Conservation (phyloP, 768 basidiomycete species). For the Aureoboletus auriporus region DNA sequence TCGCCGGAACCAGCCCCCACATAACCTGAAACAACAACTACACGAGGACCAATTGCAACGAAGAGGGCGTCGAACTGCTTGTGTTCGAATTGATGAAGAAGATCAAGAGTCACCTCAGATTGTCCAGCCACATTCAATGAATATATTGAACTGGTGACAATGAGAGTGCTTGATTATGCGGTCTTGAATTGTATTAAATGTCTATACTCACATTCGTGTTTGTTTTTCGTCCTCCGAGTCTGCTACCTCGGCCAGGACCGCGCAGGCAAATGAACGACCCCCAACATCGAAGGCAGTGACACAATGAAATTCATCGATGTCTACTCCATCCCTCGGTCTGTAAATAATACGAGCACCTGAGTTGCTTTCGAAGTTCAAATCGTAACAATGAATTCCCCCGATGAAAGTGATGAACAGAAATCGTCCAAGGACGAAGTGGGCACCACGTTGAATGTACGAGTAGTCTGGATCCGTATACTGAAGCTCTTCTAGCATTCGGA, state of each 20-base stretch:
- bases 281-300: background rate
- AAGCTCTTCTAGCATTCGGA: background rate
- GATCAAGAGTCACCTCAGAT: conserved; percentile 7
- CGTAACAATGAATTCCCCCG: conserved; percentile 15
- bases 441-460: background rate
- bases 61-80: background rate
- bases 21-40: conserved; percentile 1
- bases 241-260: conserved; percentile 2
- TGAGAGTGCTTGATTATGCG: too few relatives aligned
- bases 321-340: background rate
- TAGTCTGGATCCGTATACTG: background rate
- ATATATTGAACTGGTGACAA: too few relatives aligned
- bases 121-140: too few relatives aligned
- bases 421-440: conserved; percentile 10
- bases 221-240: background rate
- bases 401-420: conserved; percentile 12
- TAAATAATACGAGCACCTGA: conserved; percentile 9
- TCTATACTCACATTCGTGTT: too few relatives aligned
- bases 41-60: conserved; percentile 14
- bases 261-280: too few relatives aligned
- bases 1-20: too few relatives aligned
- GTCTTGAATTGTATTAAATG: too few relatives aligned
- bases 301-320: conserved; percentile 4
- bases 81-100: conserved; percentile 9
- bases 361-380: conserved; percentile 6